Percentiles rank a stretch among this genome's conserved stretches.
Evolutionary conservation across 257 asterid species (phyloP).

Genomic region (Agastache rugosa): DNA sequence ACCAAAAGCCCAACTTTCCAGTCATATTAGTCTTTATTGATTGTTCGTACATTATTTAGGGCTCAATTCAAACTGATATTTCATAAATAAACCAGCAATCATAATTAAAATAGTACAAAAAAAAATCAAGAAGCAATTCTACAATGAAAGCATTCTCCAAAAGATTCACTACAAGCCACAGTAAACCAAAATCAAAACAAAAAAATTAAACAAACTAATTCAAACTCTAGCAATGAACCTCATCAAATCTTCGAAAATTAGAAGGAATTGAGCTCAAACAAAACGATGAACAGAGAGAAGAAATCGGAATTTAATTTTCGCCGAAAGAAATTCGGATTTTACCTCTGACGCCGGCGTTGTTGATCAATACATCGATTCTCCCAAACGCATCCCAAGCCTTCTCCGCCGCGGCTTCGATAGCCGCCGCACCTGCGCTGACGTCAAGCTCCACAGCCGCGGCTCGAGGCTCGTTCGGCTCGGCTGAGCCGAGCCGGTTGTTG

Average conservation of each 20-base stretch:
- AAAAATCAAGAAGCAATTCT: background rate
- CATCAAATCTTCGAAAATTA: background rate
- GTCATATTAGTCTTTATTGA: background rate
- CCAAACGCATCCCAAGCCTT: slow-evolving; percentile 75
- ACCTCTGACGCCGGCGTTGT: slow-evolving; percentile 75
- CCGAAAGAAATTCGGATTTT: background rate
- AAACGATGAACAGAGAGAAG: background rate
- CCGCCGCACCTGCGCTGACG: slow-evolving; percentile 41
- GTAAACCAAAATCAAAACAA: background rate
- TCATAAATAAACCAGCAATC: background rate
- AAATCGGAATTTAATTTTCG: background rate
- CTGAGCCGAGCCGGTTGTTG: slow-evolving; percentile 21
- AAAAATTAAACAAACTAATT: background rate
- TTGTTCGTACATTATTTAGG: background rate
- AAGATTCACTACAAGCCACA: background rate
- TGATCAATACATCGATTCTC: slow-evolving; percentile 62
- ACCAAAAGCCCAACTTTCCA: background rate
- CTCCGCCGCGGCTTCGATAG: slow-evolving; percentile 50
- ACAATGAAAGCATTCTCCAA: background rate
- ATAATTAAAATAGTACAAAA: background rate
- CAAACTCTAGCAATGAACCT: slow-evolving; percentile 26
- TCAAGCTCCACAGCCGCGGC: slow-evolving; percentile 68
- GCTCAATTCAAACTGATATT: background rate
- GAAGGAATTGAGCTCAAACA: background rate
- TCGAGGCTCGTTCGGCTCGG: slow-evolving; percentile 3